These are phyloP conservation scores for Blepharisma stoltei DNA, from an alignment of 73 alveolate species.

Conservation along the genomic window DNA sequence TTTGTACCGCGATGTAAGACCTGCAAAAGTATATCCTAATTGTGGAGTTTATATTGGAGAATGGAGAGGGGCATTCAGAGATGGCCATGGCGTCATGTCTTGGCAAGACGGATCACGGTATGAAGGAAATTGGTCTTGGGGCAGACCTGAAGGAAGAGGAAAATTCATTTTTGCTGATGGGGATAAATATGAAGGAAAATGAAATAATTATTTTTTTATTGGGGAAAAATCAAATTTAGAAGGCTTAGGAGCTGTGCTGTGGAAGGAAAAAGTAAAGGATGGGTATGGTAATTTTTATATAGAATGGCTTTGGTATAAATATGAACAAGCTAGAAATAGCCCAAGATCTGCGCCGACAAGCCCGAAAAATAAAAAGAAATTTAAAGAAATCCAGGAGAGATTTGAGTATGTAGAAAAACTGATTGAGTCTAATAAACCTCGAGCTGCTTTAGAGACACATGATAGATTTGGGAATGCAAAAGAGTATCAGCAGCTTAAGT, in stretches of 20 bases:
- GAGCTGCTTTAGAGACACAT: no score
- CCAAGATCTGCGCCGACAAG: slow-evolving; percentile 4
- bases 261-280: slow-evolving; percentile 17
- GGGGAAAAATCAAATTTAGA: not conserved
- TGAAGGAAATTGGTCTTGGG: slow-evolving; percentile 40
- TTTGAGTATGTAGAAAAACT: not conserved
- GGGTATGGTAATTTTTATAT: not conserved
- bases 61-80: slow-evolving; percentile 33
- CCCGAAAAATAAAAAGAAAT: not conserved
- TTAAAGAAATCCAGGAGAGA: not conserved
- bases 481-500: not conserved
- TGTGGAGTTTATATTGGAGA: slow-evolving; percentile 15
- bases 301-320: slow-evolving; percentile 25
- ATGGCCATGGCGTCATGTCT: slow-evolving; percentile 44
- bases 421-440: no score
- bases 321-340: not conserved
- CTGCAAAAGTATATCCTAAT: not conserved
- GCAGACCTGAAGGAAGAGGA: slow-evolving; percentile 52
- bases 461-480: not conserved
- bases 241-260: slow-evolving; percentile 8
- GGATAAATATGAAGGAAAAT: slow-evolving; percentile 1
- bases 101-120: slow-evolving; percentile 52
- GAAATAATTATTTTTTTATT: not conserved
- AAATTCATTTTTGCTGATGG: slow-evolving; percentile 29
- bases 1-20: not conserved